Conservation (phyloP, 768 basidiomycete genomes). For the Lyophyllum decastes region DNA sequence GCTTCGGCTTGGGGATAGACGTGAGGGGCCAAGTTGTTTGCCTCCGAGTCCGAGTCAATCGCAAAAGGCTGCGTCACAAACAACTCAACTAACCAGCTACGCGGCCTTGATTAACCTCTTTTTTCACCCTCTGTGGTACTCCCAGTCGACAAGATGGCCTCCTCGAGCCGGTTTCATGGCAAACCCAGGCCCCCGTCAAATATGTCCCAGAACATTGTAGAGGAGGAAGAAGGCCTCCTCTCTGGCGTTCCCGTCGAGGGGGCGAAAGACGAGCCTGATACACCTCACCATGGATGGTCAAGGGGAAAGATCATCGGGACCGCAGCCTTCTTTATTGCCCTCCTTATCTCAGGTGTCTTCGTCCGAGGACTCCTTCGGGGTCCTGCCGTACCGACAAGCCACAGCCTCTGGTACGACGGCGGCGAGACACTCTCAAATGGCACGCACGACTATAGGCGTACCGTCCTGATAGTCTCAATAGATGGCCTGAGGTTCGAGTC, state of each 20-base stretch:
- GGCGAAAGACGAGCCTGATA: slow-evolving; percentile 22
- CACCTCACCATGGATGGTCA: slow-evolving; percentile 32
- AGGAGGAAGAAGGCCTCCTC: slow-evolving; percentile 44
- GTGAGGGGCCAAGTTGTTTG: too few species aligned
- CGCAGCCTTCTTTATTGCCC: slow-evolving; percentile 39
- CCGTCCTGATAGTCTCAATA: slow-evolving; percentile 83
- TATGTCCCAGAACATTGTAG: slow-evolving; percentile 18
- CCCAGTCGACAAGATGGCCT: too few species aligned
- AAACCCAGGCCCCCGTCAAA: slow-evolving; percentile 7
- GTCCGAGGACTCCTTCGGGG: slow-evolving; percentile 36
- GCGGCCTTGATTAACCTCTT: too few species aligned
- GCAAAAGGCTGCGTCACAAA: too few species aligned
- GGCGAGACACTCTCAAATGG: slow-evolving; percentile 67
- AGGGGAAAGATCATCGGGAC: slow-evolving; percentile 36
- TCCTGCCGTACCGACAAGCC: slow-evolving; percentile 22
- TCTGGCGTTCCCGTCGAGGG: slow-evolving; percentile 22
- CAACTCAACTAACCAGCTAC: too few species aligned
- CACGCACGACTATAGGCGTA: slow-evolving; percentile 79
- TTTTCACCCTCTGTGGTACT: too few species aligned
- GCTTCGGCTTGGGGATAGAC: too few species aligned
- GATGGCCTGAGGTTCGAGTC: slow-evolving; percentile 72
- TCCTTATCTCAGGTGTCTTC: slow-evolving; percentile 44
- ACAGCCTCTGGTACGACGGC: slow-evolving; percentile 37
- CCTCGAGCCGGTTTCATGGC: neutral
- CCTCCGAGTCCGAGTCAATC: too few species aligned